These are phyloP conservation scores for Perkinsus olseni DNA, from an alignment of 169 alveolate genomes.

Conservation along the genomic window DNA sequence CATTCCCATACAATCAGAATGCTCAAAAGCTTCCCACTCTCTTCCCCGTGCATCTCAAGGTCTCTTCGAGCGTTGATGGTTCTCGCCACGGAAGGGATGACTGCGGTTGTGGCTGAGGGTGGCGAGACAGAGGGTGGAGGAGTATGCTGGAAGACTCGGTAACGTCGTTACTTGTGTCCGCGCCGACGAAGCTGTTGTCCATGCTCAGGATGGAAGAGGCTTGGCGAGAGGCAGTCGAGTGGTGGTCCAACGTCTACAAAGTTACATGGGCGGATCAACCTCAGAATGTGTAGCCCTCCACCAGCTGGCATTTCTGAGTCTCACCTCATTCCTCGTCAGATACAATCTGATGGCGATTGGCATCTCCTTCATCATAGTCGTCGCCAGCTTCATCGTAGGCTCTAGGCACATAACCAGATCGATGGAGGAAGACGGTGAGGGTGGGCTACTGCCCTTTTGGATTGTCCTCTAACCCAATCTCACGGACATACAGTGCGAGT, in stretches of 20 bases:
- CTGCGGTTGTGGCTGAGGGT: neutral
- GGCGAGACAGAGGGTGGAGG: neutral
- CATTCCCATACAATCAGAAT: neutral
- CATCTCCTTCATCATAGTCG: neutral
- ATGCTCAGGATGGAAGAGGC: neutral
- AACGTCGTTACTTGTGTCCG: neutral
- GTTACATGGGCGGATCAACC: neutral
- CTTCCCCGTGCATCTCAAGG: neutral
- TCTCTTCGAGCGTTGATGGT: neutral
- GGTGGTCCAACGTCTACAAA: neutral
- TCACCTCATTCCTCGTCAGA: neutral
- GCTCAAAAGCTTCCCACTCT: neutral
- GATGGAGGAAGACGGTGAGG: neutral
- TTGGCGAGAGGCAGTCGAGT: neutral
- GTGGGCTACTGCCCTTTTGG: neutral
- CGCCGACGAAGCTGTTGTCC: neutral
- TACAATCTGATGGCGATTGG: neutral
- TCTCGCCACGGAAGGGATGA: neutral
- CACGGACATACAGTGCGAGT: too few species aligned
- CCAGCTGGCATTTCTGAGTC: neutral
- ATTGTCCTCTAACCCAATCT: too few species aligned
- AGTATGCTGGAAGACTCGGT: neutral
- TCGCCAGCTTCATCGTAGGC: neutral
- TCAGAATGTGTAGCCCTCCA: neutral
- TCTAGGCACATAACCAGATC: neutral